phyloP scores from a whole-genome alignment of 179 eudicot species.

The Pouteria campechiana region DNA sequence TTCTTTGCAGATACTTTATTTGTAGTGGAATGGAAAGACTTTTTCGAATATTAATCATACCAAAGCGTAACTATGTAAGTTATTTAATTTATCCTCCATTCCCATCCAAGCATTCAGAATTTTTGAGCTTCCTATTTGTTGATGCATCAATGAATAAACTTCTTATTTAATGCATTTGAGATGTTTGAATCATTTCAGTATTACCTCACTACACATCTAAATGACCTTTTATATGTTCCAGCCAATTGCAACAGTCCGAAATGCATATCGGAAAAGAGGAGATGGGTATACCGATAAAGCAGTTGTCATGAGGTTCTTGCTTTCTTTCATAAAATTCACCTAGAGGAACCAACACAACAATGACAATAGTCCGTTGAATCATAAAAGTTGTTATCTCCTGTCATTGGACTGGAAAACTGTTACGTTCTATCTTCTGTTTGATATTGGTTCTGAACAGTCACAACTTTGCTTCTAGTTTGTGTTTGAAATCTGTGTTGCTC shows the following conservation, averaged over 20 bases:
- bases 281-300: constrained; percentile 96
- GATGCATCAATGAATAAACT: neutral
- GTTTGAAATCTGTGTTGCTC: too few relatives aligned
- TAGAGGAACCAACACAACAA: too few relatives aligned
- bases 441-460: too few relatives aligned
- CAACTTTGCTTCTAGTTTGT: too few relatives aligned
- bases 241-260: constrained; percentile 79
- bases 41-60: constrained; percentile 62
- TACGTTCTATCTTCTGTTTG: too few relatives aligned
- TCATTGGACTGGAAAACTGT: too few relatives aligned
- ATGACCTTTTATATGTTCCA: too few relatives aligned
- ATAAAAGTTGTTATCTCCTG: too few relatives aligned
- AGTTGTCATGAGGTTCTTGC: constrained; percentile 68
- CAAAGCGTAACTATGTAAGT: constrained; percentile 90
- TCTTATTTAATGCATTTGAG: neutral
- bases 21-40: constrained; percentile 87
- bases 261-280: constrained; percentile 67
- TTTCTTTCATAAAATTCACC: neutral
- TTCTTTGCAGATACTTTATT: constrained; percentile 52
- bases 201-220: too few relatives aligned
- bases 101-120: neutral
- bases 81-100: too few relatives aligned
- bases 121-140: neutral
- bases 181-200: too few relatives aligned
- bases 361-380: too few relatives aligned